Evolutionary conservation across 2,329 filamentous ascomycete species (phyloP), one percentile per base, ranked within the genome.

Genomic region (Fusarium guadeloupense): DNA sequence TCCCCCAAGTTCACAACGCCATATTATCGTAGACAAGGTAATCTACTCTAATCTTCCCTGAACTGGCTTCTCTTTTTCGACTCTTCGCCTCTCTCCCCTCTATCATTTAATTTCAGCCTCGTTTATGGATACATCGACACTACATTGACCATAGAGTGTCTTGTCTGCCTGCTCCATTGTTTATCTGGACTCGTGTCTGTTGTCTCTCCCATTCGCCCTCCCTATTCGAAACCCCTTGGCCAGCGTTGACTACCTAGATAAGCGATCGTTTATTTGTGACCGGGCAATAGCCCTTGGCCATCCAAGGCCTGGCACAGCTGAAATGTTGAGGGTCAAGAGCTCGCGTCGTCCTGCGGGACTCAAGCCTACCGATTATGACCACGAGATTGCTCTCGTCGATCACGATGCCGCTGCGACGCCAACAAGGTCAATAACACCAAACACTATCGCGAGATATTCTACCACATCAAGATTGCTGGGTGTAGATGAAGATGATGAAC

Each of bases 351-450:
- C 78, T 31, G 72, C 78, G 45, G 77, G 78, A 51, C 78, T 87
- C 53, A 81, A 83, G 72, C 85, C 87, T 62, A 78, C 76, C 71
- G 85, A 89, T 66, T 89, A 88, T 70, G 87, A 89, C 68, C 89
- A 91, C 74, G 87, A 88, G 72, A 93, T 93, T 70, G 77, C 73
- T 64, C 84, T 93, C 31, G 80, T 91, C 64, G 88, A 92, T 73
- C 77, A 80, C 51, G 78, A 79, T 69, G 60, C 71, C 58, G 65
- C 62, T 12, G 49, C 52, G 42, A 69, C 69, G 33, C 66, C 67
- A 34, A 49, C 62, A 42, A 48, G 54, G 44, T 48, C 63, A 16
- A 30, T 46, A 17, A 63, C 61, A 19, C 62, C 60, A 13, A 47
- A 56, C 41, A 47, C 46, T 7, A 49, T 69, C 37, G 34, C 33